These are phyloP conservation scores for Biscogniauxia sp. DNA, from an alignment of 2,329 filamentous ascomycete genomes.

Conservation along the genomic window DNA sequence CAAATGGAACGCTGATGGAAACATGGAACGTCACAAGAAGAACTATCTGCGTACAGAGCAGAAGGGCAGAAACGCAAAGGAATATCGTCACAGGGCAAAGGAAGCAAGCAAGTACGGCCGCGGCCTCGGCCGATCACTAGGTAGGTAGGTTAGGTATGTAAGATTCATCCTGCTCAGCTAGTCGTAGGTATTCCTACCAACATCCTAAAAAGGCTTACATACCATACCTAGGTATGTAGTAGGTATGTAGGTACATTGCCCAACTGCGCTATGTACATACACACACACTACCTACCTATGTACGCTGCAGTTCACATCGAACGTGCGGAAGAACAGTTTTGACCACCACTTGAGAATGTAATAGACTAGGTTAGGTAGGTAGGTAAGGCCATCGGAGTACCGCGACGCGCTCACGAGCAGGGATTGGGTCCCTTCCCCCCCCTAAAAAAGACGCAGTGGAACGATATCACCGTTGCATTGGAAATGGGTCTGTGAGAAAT, in stretches of 20 bases:
- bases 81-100: not conserved
- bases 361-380: not conserved
- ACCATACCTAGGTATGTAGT: not conserved
- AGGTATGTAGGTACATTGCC: too few relatives aligned
- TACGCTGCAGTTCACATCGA: not conserved
- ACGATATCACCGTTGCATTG: slow-evolving; percentile 19
- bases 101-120: not conserved
- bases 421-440: not conserved
- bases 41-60: not conserved
- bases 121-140: not conserved
- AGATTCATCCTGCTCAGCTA: not conserved
- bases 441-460: slow-evolving; percentile 18
- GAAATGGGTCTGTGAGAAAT: slow-evolving; percentile 3
- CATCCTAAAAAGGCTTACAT: not conserved
- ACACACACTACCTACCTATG: not conserved
- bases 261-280: too few relatives aligned
- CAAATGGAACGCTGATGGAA: slow-evolving; percentile 9
- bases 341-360: not conserved
- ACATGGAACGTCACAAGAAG: slow-evolving; percentile 6
- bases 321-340: not conserved
- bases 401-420: not conserved
- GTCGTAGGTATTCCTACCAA: not conserved
- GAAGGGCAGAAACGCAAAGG: not conserved
- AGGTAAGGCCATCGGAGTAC: not conserved
- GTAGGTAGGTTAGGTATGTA: not conserved